A percentile compares a stretch with the other conserved stretches of the same genome.
phyloP scores from a whole-genome alignment of 2,329 filamentous ascomycete genomes.

The Penicillium vulpinum region DNA sequence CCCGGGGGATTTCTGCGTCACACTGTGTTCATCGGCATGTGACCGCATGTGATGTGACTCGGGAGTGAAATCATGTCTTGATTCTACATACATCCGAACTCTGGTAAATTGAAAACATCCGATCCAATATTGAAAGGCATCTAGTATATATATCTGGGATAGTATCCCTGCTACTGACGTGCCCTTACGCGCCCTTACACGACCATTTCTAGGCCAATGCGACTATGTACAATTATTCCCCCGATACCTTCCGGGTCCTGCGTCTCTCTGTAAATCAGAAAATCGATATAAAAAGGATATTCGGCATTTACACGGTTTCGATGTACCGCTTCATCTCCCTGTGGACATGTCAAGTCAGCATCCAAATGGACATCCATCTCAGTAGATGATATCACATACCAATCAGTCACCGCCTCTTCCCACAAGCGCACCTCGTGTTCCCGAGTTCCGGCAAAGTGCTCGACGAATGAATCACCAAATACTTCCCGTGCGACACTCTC shows the following conservation, averaged over 20 bases:
- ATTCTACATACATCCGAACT: background rate
- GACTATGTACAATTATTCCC: constrained; percentile 6
- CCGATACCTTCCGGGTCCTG: background rate
- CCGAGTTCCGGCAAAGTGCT: constrained; percentile 88
- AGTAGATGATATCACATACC: constrained; percentile 59
- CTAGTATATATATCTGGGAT: background rate
- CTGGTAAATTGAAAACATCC: background rate
- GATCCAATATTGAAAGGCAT: background rate
- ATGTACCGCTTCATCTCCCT: constrained; percentile 79
- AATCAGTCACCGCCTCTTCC: constrained; percentile 97
- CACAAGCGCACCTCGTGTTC: constrained; percentile 88
- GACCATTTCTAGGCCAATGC: background rate
- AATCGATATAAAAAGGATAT: background rate
- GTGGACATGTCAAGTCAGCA: constrained; percentile 18
- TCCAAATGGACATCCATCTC: background rate
- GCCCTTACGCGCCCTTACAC: background rate
- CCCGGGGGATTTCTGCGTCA: constrained; percentile 6
- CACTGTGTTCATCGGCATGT: constrained; percentile 12
- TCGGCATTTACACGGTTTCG: constrained; percentile 61
- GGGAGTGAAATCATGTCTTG: background rate
- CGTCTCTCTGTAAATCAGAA: background rate
- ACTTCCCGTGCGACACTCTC: constrained; percentile 90
- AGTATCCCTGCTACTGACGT: background rate
- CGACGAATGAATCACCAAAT: constrained; percentile 92
- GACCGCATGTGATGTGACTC: constrained; percentile 13